These are phyloP conservation scores for Plasmodium knowlesi DNA, from an alignment of 169 alveolate genomes.

Conservation along the genomic window DNA sequence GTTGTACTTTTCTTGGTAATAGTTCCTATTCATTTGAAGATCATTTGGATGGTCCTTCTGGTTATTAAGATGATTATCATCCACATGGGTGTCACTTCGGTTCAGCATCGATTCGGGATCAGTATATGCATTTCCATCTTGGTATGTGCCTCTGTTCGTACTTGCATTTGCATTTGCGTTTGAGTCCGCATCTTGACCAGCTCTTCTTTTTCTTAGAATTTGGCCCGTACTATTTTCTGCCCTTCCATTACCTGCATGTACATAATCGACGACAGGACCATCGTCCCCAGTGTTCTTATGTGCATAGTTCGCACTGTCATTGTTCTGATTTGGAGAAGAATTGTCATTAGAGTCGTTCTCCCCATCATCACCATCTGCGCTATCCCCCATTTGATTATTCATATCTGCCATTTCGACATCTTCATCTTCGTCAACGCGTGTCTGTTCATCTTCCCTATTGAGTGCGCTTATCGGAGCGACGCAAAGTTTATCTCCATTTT, in stretches of 20 bases:
- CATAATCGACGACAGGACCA: not conserved
- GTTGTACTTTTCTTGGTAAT: slow-evolving; percentile 7
- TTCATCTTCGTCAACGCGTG: not conserved
- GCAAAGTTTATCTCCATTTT: slow-evolving; percentile 12
- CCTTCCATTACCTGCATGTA: not conserved
- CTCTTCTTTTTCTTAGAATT: not conserved
- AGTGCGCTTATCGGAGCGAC: not conserved
- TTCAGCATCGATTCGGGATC: not conserved
- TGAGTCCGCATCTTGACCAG: not conserved
- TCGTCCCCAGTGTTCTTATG: not conserved
- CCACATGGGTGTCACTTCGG: not conserved
- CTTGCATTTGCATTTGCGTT: not conserved
- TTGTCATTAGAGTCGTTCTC: not conserved
- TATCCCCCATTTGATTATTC: not conserved
- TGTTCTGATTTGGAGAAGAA: not conserved
- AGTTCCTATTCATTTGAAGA: not conserved
- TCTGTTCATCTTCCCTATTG: not conserved
- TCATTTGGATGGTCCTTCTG: not conserved
- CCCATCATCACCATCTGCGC: not conserved
- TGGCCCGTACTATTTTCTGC: not conserved
- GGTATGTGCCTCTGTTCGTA: not conserved
- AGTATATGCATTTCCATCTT: not conserved
- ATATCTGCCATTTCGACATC: not conserved
- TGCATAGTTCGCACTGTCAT: not conserved
- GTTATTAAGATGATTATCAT: not conserved